These are phyloP conservation scores for Epichloe aotearoae DNA, from an alignment of 2,329 filamentous ascomycete genomes.

Conservation along the genomic window DNA sequence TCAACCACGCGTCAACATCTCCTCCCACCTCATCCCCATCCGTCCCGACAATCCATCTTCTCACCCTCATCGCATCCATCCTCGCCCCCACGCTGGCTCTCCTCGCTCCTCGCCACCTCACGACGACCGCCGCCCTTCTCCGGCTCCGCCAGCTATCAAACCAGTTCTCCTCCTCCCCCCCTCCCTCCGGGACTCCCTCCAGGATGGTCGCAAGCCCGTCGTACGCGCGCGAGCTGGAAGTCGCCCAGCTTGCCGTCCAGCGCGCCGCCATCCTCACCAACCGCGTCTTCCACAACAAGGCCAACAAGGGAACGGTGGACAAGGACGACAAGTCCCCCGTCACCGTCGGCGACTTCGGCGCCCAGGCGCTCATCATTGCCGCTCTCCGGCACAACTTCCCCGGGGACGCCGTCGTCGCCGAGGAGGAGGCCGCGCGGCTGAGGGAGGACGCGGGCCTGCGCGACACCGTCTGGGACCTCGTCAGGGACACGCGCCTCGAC, in stretches of 20 bases:
- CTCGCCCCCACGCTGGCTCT: constrained; percentile 12
- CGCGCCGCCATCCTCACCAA: constrained; percentile 48
- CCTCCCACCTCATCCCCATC: too few species aligned
- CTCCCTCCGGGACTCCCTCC: too few species aligned
- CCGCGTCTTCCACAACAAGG: constrained; percentile 58
- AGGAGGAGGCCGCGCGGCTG: constrained; percentile 80
- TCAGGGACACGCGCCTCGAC: constrained; percentile 56
- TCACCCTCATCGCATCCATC: too few species aligned
- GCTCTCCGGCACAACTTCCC: constrained; percentile 87
- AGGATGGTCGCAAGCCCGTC: constrained; percentile 16
- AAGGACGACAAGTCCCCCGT: constrained; percentile 96
- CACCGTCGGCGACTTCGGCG: constrained; percentile 95
- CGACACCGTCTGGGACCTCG: constrained; percentile 65
- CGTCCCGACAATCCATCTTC: too few species aligned
- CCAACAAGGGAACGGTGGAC: constrained; percentile 82
- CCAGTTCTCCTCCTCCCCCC: background rate
- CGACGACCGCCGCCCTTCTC: constrained; percentile 6
- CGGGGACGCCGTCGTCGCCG: constrained; percentile 78
- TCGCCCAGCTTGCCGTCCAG: constrained; percentile 82
- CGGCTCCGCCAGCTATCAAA: constrained; percentile 11
- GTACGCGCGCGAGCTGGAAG: constrained; percentile 66
- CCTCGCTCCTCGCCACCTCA: constrained; percentile 9
- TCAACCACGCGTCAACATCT: too few species aligned
- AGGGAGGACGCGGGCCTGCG: constrained; percentile 57
- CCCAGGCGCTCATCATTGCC: constrained; percentile 88